Percentiles rank a stretch among this genome's conserved stretches.
These are phyloP conservation scores for Penicillium expansum DNA, from an alignment of 2,329 filamentous ascomycete genomes.

Conservation along the genomic window DNA sequence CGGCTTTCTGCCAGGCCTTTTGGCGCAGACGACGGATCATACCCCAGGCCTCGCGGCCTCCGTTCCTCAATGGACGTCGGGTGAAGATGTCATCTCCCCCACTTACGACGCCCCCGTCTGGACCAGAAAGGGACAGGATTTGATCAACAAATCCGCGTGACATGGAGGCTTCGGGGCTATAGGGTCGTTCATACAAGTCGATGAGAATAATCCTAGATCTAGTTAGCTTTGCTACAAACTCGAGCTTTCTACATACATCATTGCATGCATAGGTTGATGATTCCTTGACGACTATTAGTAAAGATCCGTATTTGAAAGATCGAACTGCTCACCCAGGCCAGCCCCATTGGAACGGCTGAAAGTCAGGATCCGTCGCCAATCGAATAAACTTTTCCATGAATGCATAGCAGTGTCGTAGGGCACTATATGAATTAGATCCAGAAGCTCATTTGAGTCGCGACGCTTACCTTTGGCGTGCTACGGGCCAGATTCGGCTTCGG, in stretches of 20 bases:
- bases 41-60: constrained; percentile 48
- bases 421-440: constrained; percentile 30
- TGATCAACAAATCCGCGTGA: constrained; percentile 48
- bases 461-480: constrained; percentile 43
- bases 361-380: constrained; percentile 46
- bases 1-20: constrained; percentile 50
- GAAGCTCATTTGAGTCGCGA: background rate
- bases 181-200: constrained; percentile 48
- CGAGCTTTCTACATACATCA: constrained; percentile 29
- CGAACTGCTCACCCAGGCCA: constrained; percentile 42
- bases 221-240: constrained; percentile 4
- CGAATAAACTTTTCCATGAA: constrained; percentile 51
- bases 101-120: constrained; percentile 47
- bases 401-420: constrained; percentile 47
- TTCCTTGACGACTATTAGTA: constrained; percentile 25
- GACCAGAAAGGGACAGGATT: constrained; percentile 46
- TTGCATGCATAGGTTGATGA: constrained; percentile 47
- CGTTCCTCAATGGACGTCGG: constrained; percentile 47
- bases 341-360: constrained; percentile 50
- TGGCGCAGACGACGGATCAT: constrained; percentile 49
- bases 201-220: constrained; percentile 46
- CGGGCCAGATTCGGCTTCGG: constrained; percentile 47
- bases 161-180: constrained; percentile 44
- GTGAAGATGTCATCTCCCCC: constrained; percentile 46
- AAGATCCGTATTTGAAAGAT: background rate